Base-by-base conservation (phyloP, 2,329 filamentous ascomycete genomes). In the Leptographium wingfieldii region DNA sequence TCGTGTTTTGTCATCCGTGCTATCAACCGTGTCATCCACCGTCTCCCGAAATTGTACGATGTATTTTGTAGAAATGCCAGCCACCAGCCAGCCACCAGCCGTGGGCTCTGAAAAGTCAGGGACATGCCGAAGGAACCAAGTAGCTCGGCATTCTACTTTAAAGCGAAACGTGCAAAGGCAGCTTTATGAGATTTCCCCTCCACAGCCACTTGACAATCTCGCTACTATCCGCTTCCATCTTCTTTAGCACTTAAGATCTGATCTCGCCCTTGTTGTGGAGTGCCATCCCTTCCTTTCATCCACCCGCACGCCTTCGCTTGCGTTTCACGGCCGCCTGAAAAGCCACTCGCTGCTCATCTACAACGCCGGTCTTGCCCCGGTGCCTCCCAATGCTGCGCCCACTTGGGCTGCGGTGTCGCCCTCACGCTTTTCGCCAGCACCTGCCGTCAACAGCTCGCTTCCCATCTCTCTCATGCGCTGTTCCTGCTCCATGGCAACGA, bases 401-500 rank as follows among this genome's bases (percentile, higher is more conserved):
- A 82, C 70, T 67, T 76, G 74, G 53, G 79, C 75, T 1, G 77
- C 78, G 5, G 79, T 81, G 62, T 69, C 73, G 61, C 61, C 58
- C 12, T 69, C 68, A 25, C 60, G 58, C 7, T 60, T 66, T 58
- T 68, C 68, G 57, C 56, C 78, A 16, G 75, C 77, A 43, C 76
- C 78, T 14, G 76, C 77, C 14, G 80, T 82, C 62, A 84, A 68
- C 46, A 84, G 71, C 71, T 96, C 90, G 70, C 88, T 86, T 64
- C 90, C 90, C 69, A 88, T 84, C 82, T 96, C 90, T 73, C 94
- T 88, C 90, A 96, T 94, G 74, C 88, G 86, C 83, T 92, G 91
- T 78, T 96, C 92, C 74, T 91, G 85, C 84, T 99, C 94, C 90
- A 96, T 95, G 79, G 96, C 92, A 65, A 92, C 80, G 72, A 95